A percentile compares a stretch with the other conserved stretches of the same genome.
phyloP scores from a whole-genome alignment of 2,329 filamentous ascomycete genomes.

The Stagonosporopsis chrysanthemi region DNA sequence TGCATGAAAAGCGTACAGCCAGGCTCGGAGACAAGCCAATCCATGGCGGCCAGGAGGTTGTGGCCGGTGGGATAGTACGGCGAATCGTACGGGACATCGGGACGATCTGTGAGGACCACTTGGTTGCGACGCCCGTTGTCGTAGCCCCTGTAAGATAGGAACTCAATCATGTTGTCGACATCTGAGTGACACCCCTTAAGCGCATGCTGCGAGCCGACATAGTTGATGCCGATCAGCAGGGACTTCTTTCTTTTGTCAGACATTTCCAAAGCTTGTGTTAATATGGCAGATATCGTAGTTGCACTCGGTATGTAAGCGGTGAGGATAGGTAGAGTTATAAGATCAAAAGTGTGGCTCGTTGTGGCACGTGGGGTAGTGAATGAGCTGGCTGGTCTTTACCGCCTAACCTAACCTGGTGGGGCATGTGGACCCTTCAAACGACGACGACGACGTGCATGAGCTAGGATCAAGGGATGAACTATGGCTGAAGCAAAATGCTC shows the following conservation, averaged over 20 bases:
- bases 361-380: conserved; percentile 34
- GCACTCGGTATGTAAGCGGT: background rate
- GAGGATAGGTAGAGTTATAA: background rate
- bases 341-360: conserved; percentile 11
- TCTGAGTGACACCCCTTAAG: conserved; percentile 60
- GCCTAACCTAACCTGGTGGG: conserved; percentile 18
- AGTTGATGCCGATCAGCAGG: conserved; percentile 64
- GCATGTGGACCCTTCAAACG: conserved; percentile 3
- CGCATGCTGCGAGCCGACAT: conserved; percentile 53
- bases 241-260: conserved; percentile 52
- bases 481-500: background rate
- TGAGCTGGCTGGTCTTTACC: conserved; percentile 25
- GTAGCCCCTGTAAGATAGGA: conserved; percentile 55
- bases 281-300: background rate
- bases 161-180: conserved; percentile 58
- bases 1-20: conserved; percentile 63
- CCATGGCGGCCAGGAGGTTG: conserved; percentile 62
- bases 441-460: conserved; percentile 11
- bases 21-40: conserved; percentile 64
- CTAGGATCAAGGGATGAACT: background rate
- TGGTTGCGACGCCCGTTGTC: conserved; percentile 51
- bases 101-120: conserved; percentile 55
- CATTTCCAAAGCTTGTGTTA: conserved; percentile 16
- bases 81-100: conserved; percentile 37
- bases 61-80: conserved; percentile 52